Base-by-base conservation (phyloP, 768 basidiomycete species). In the Boletus rufocinnamomeus region DNA sequence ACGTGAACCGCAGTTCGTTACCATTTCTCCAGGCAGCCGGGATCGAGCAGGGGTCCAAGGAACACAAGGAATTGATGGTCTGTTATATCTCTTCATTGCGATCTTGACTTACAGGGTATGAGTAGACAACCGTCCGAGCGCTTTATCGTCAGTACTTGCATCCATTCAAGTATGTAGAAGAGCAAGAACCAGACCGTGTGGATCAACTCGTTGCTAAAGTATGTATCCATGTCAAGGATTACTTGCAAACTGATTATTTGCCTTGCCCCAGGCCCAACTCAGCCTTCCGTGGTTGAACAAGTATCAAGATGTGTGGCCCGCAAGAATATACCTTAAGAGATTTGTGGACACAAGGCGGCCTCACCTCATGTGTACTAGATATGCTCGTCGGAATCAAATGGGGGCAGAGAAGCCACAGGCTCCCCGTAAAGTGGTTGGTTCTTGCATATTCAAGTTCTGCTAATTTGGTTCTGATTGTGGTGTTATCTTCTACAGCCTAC, bases 231-330 rank as follows among this genome's bases (percentile, higher is more conserved):
- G 6, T 34, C 46, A 27, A 6, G 6, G 23, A 34, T 17, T 10
- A 21, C 19, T 27, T 34, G 4, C 17, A 50, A 11, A 19, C n/a
- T 23, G 27, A 37, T 35, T 2, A 25, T n/a, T 10, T 41, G 13
- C 40, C 28, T 37, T 32, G 13, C 11, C 14, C 11, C 38, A 69
- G 67, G 64, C 57, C 8, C 19, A 16, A 7, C n/a, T 11, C 41
- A 34, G 9, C 2, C 62, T 63, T 28, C 59, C 67, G 2, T 69
- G 67, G 67, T 17, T 68, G 50, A n/a, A 23, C 11, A 55, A 56
- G 27, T 69, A 69, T 7, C 59, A 68, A 17, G 57, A 57, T 27
- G 6, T 35, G 16, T 68, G 67, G 67, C 64, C 59, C 2, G 67
- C 64, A 6, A 59, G 58, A 17, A 37, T 68, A 4, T 67, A 68